phyloP scores from a whole-genome alignment of 192 early-diverging fungal species.

The Phycomyces blakesleeanus region DNA sequence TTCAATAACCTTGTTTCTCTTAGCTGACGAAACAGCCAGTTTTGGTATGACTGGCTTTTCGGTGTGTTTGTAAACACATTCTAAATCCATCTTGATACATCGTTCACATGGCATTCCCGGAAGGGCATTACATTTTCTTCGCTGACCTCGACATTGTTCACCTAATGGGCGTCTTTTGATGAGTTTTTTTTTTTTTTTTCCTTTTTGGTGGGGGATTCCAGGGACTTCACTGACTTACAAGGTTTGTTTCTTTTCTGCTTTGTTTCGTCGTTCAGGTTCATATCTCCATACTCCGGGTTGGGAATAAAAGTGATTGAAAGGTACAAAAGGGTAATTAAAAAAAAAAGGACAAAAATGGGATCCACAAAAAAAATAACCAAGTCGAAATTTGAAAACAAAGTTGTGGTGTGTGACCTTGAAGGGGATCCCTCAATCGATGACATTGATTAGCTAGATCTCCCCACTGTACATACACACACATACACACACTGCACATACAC shows the following conservation, averaged over 20 bases:
- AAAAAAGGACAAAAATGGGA: too few species aligned
- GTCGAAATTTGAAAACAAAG: too few species aligned
- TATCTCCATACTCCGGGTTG: background rate
- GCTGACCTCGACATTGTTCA: constrained; percentile 23
- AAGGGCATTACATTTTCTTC: constrained; percentile 15
- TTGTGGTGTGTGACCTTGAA: too few species aligned
- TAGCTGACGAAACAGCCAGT: constrained; percentile 5
- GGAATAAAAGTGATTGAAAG: too few species aligned
- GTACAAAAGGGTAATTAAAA: too few species aligned
- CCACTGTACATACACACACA: too few species aligned
- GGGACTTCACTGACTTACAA: constrained; percentile 16
- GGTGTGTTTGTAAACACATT: constrained; percentile 17
- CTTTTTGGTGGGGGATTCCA: constrained; percentile 4
- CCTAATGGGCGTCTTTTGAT: constrained; percentile 1
- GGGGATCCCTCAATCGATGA: too few species aligned
- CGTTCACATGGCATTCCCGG: constrained; percentile 16
- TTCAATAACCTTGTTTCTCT: constrained; percentile 14
- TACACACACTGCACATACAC: too few species aligned
- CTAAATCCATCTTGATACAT: constrained; percentile 15
- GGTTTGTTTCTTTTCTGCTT: constrained; percentile 24
- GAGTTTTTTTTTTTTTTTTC: too few species aligned
- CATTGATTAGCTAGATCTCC: too few species aligned
- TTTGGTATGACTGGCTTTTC: constrained; percentile 15
- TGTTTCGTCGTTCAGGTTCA: constrained; percentile 5
- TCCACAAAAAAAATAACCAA: too few species aligned